A percentile compares a stretch with the other conserved stretches of the same genome.
These are phyloP conservation scores for Corylus americana DNA, from an alignment of 306 rosid genomes.

Conservation along the genomic window DNA sequence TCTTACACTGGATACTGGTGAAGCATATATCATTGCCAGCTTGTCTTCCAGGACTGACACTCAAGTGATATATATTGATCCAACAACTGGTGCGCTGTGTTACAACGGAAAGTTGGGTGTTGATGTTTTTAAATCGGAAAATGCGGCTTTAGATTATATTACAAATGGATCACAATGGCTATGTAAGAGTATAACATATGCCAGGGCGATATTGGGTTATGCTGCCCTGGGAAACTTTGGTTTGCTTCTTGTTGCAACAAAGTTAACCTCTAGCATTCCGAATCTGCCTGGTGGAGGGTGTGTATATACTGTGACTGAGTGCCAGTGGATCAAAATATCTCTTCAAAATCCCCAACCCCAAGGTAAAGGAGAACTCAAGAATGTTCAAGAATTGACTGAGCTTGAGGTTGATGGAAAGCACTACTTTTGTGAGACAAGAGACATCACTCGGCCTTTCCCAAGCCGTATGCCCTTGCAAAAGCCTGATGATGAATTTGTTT, in stretches of 20 bases:
- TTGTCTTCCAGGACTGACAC: slow-evolving; percentile 62
- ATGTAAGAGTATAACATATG: slow-evolving; percentile 49
- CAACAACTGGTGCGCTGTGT: slow-evolving; percentile 85
- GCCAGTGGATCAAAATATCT: slow-evolving; percentile 81
- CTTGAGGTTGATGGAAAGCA: slow-evolving; percentile 90
- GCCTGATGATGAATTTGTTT: slow-evolving; percentile 93
- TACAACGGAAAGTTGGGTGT: slow-evolving; percentile 52
- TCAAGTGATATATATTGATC: slow-evolving; percentile 82
- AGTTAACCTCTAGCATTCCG: slow-evolving; percentile 58
- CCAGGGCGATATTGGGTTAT: slow-evolving; percentile 80
- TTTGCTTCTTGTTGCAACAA: slow-evolving; percentile 81
- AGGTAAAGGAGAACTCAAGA: slow-evolving; percentile 90
- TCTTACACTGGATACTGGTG: slow-evolving; percentile 78
- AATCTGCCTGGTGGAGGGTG: slow-evolving; percentile 89
- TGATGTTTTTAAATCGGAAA: slow-evolving; percentile 73
- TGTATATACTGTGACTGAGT: slow-evolving; percentile 74
- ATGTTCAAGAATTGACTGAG: slow-evolving; percentile 71
- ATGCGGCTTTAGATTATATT: slow-evolving; percentile 61
- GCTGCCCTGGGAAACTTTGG: slow-evolving; percentile 77
- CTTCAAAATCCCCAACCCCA: slow-evolving; percentile 68
- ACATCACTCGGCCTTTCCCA: slow-evolving; percentile 82
- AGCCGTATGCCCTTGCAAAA: slow-evolving; percentile 51
- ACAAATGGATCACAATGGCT: slow-evolving; percentile 63
- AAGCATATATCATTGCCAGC: slow-evolving; percentile 66
- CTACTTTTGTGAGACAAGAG: slow-evolving; percentile 87